Base-by-base conservation (phyloP, 129 eudicot species). In the Arctium lappa region DNA sequence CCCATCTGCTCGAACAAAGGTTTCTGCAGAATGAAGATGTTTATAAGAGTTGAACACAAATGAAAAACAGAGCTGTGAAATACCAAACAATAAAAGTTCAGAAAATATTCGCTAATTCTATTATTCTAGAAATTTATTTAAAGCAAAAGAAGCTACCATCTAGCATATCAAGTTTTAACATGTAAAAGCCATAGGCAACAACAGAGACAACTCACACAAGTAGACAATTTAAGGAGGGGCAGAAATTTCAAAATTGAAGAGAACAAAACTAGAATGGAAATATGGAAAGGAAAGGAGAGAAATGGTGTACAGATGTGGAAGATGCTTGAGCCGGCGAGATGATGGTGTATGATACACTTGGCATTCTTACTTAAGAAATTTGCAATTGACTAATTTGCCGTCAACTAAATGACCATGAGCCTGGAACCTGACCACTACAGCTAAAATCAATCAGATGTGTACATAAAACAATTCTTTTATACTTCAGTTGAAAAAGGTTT, bases 1-100 rank as follows among this genome's bases (percentile, higher is more conserved):
- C 30, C 98, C 98, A 84, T 93, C 98, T 39, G 98, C 98, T 84
- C 98, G 89, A 75, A 93, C 96, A 87, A 93, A 93, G 69, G 98
- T 93, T 85, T 93, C 98, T 93, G 90, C 89, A 83, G 42, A 70
- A 89, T 29, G 18, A 50, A 46, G 56, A 46, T 46, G 50, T 33
- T 44, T 10, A 44, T 44, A 44, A 8, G 50, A 44, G 12, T 44
- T 2, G 12, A 44, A 44, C 10, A 7, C 2, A 7, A 40, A 40
- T 7, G 46, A 44, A 8, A 42, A 44, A 44, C 50, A 44, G 50
- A 44, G 2, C 12, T 44, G 56, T 46, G 56, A 46, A 10, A 46
- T 46, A 10, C 56, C 56, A 46, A 46, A 46, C 13, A 2, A 46
- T 46, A 46, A 10, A 10, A 9, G 13, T 56, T 56, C 27, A 56